Conservation (phyloP, 2,329 filamentous ascomycete species). For the Furcasterigmium furcatum region DNA sequence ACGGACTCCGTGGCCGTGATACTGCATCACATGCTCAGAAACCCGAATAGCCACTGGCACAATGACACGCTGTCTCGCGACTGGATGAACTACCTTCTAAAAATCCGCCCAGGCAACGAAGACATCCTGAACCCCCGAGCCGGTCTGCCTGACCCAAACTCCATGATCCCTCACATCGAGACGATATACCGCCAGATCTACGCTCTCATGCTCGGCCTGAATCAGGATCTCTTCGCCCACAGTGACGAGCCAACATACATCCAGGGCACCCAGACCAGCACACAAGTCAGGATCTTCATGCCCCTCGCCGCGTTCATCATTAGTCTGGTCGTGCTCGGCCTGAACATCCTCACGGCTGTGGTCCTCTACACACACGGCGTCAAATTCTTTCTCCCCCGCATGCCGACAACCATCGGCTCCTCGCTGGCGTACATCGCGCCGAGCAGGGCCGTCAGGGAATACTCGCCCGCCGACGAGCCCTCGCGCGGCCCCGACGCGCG, state of each 20-base stretch:
- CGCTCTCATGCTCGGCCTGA: constrained; percentile 31
- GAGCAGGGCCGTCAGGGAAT: constrained; percentile 33
- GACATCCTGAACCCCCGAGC: constrained; percentile 24
- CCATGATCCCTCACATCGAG: constrained; percentile 13
- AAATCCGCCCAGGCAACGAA: constrained; percentile 18
- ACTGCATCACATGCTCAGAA: constrained; percentile 7
- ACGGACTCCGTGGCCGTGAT: constrained; percentile 20
- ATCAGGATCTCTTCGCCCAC: constrained; percentile 33
- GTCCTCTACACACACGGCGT: constrained; percentile 38
- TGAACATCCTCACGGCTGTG: constrained; percentile 39
- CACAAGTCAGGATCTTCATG: constrained; percentile 44
- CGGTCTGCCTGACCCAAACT: constrained; percentile 13
- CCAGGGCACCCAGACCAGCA: constrained; percentile 10
- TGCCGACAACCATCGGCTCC: constrained; percentile 49
- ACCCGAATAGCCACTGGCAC: constrained; percentile 32
- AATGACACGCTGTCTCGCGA: constrained; percentile 40
- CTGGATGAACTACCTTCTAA: constrained; percentile 45
- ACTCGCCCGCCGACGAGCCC: constrained; percentile 11
- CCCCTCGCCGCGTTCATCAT: constrained; percentile 41
- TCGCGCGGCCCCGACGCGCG: neutral
- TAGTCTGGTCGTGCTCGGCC: constrained; percentile 33
- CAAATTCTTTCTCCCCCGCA: constrained; percentile 38
- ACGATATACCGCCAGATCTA: constrained; percentile 20
- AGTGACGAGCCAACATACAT: neutral
- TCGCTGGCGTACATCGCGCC: constrained; percentile 44